Evolutionary conservation across 176 grass and related monocot species (phyloP), one percentile per base, ranked within the genome.

Genomic region (Themeda triandra): DNA sequence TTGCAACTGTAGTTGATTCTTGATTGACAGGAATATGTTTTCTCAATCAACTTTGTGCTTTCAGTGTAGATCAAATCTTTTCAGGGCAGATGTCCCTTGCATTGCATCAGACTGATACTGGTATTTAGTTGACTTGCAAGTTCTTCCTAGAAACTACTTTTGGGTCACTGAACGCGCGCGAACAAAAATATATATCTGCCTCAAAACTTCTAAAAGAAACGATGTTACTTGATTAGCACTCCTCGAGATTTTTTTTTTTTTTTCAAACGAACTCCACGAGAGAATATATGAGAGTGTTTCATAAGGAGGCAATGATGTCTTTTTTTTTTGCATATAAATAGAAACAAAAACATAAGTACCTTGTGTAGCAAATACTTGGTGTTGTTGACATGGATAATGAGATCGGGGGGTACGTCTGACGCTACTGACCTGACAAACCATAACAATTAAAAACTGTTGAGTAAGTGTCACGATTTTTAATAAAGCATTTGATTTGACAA

Each of bases 331-430:
- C 18, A 59, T 59, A 30, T 83, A 79, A 67, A 8, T 65, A 56
- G 54, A 2, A 59, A 59, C 10, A 24, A 87, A 49, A 32, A 31
- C 35, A 37, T 48, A 39, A 33, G 56, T 92, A 98, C 96, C 96
- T 98, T 98, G 39, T 98, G 96, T 41, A 98, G 83, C 63, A 86
- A 89, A 85, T 98, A 98, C 78, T 94, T 98, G 8, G 91, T 98
- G 75, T 92, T 98, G 83, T 94, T 95, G 58, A 98, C 83, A 83
- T 92, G 89, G 82, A 98, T 93, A 63, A 95, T 92, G 29, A 98
- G 91, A 86, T 98, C 96, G 5, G 96, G 72, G 24, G 96, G 93
- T 83, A 98, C 73, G 15, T 98, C 96, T 58, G 91, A 98, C 56
- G 87, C 58, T 63, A 98, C 91, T 63, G 96, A 98, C 91, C 96